Conservation (phyloP, 2,329 filamentous ascomycete genomes). For the Colletotrichum trifolii region DNA sequence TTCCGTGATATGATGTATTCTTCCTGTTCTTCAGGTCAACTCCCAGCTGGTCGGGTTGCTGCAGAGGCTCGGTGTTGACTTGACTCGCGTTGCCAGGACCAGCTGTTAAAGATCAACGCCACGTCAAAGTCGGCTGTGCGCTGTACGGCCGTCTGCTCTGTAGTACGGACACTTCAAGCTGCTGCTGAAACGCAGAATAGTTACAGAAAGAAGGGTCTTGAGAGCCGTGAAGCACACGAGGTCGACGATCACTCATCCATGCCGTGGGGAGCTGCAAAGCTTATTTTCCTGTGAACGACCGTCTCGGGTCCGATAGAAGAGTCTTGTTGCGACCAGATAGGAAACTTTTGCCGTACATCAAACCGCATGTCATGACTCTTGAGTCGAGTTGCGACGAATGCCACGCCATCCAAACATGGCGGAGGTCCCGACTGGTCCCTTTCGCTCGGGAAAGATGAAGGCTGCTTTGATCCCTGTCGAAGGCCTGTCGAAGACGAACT, state of each 20-base stretch:
- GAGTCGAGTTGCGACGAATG: constrained; percentile 3
- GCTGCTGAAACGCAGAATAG: constrained; percentile 17
- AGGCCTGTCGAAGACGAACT: too few relatives aligned
- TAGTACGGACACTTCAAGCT: too few relatives aligned
- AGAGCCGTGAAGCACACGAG: background rate
- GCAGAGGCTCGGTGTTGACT: constrained; percentile 1
- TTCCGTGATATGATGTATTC: background rate
- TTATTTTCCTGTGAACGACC: background rate
- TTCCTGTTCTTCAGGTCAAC: background rate
- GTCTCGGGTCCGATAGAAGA: background rate
- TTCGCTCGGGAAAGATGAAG: background rate
- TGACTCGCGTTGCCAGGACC: background rate
- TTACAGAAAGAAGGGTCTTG: constrained; percentile 16
- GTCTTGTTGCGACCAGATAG: too few relatives aligned
- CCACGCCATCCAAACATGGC: constrained; percentile 1
- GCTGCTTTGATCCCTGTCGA: background rate
- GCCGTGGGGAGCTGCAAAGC: constrained; percentile 13
- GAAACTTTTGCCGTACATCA: too few relatives aligned
- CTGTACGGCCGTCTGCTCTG: too few relatives aligned
- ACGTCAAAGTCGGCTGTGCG: too few relatives aligned
- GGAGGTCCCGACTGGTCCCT: background rate
- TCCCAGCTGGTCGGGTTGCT: background rate
- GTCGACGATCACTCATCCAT: constrained; percentile 1
- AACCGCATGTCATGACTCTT: background rate
- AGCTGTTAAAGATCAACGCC: too few relatives aligned